Evolutionary conservation across 208 protist genomes (phyloP).

Genomic region (Eutreptiella sp.): DNA sequence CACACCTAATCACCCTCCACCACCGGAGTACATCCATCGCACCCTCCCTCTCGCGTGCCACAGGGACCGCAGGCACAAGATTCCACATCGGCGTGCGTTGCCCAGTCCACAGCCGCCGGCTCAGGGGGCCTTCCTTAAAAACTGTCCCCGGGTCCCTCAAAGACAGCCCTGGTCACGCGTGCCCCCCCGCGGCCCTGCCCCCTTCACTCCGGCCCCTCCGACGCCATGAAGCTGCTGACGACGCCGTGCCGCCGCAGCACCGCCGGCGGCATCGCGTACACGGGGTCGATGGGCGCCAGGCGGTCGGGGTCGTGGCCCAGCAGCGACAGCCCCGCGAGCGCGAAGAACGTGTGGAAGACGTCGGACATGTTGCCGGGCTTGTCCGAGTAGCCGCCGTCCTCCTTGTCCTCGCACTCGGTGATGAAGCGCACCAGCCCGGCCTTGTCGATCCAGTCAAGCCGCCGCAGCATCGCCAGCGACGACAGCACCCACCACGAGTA

Average conservation of each 20-base stretch:
- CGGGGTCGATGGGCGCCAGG: slow-evolving; percentile 65
- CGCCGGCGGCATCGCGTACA: slow-evolving; percentile 75
- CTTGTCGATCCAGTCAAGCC: slow-evolving; percentile 87
- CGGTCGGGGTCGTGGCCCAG: slow-evolving; percentile 62
- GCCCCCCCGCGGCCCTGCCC: no score
- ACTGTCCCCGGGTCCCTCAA: no score
- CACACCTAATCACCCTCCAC: no score
- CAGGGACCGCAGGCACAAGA: no score
- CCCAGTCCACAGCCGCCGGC: no score
- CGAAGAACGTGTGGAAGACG: slow-evolving; percentile 99
- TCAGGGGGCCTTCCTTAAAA: no score
- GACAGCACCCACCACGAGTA: slow-evolving; percentile 99
- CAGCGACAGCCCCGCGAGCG: slow-evolving; percentile 85
- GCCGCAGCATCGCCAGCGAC: slow-evolving; percentile 81
- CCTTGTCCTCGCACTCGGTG: slow-evolving; percentile 85
- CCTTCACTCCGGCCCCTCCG: no score
- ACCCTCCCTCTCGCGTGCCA: no score
- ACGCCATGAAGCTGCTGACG: no score
- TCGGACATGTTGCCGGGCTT: slow-evolving; percentile 94
- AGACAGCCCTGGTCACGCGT: no score
- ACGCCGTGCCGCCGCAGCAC: slow-evolving; percentile 58
- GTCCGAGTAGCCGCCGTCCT: slow-evolving; percentile 95
- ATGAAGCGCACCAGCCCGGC: slow-evolving; percentile 87
- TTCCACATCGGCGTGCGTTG: no score
- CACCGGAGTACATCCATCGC: no score